Percentiles rank a stretch among this genome's conserved stretches.
These are phyloP conservation scores for Astrephomene gubernaculifera DNA, from an alignment of 139 green algal genomes.

Conservation along the genomic window DNA sequence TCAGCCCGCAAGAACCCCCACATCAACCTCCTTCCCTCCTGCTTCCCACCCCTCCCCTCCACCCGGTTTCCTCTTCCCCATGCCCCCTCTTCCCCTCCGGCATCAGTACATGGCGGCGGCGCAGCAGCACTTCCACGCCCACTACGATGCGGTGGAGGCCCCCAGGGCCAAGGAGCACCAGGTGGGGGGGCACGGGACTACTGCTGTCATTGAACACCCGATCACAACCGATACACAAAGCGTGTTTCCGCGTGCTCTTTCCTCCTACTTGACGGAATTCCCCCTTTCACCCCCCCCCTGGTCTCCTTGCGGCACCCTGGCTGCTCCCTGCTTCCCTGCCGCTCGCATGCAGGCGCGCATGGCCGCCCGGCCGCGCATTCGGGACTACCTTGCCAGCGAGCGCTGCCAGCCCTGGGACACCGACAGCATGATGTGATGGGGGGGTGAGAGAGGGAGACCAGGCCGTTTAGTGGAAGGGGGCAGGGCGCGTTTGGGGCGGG, in stretches of 20 bases:
- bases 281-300: too few relatives aligned
- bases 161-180: conserved; percentile 49
- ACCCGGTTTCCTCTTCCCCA: not conserved
- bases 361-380: conserved; percentile 49
- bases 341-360: conserved; percentile 31
- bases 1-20: too few relatives aligned
- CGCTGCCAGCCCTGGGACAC: conserved; percentile 58
- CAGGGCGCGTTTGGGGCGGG: too few relatives aligned
- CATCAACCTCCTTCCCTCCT: not conserved
- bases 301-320: too few relatives aligned
- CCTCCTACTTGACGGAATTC: too few relatives aligned
- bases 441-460: too few relatives aligned
- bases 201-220: too few relatives aligned
- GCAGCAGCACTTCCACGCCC: conserved; percentile 52
- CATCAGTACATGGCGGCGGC: conserved; percentile 54
- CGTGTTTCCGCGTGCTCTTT: not conserved
- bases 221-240: too few relatives aligned
- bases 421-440: conserved; percentile 68
- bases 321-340: too few relatives aligned
- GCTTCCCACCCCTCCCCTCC: not conserved
- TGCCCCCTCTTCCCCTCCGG: not conserved
- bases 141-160: conserved; percentile 30
- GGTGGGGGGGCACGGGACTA: not conserved
- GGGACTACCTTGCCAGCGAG: conserved; percentile 45
- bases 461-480: too few relatives aligned